A percentile compares a stretch with the other conserved stretches of the same genome.
phyloP scores from a whole-genome alignment of 2,329 filamentous ascomycete species.

The Penicillium italicum region DNA sequence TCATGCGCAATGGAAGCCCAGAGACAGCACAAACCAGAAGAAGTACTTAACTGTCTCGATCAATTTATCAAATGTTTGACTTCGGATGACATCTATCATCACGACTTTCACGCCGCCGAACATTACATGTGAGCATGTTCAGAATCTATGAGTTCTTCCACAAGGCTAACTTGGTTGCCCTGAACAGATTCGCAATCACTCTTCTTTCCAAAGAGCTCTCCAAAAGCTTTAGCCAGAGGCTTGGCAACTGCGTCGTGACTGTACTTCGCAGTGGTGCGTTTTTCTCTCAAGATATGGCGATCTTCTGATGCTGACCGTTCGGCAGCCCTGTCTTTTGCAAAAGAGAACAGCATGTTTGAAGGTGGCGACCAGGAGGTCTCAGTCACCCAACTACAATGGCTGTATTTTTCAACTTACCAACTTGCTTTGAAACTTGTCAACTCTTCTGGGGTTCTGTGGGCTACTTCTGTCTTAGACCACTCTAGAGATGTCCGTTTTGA shows the following conservation, averaged over 20 bases:
- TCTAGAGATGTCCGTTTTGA: neutral
- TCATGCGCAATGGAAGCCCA: conserved; percentile 78
- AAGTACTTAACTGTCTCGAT: conserved; percentile 40
- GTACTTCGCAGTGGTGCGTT: neutral
- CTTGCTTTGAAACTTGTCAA: neutral
- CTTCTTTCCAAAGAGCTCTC: neutral
- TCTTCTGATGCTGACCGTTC: neutral
- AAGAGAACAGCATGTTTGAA: neutral
- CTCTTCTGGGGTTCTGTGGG: neutral
- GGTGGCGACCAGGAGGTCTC: neutral
- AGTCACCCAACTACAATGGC: conserved; percentile 2
- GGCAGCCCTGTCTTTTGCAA: neutral
- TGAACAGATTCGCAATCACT: neutral
- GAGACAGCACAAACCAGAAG: conserved; percentile 57
- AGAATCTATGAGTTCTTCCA: too few relatives aligned
- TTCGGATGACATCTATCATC: neutral
- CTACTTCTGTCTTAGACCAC: neutral
- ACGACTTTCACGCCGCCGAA: neutral
- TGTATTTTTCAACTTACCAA: neutral
- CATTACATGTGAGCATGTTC: conserved; percentile 1
- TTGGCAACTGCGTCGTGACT: neutral
- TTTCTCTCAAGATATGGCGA: neutral
- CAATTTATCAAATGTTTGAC: neutral
- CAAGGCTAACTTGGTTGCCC: neutral
- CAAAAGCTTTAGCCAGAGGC: neutral